phyloP scores from a whole-genome alignment of 441 rosid genomes.

The Bruguiera hainesii region DNA sequence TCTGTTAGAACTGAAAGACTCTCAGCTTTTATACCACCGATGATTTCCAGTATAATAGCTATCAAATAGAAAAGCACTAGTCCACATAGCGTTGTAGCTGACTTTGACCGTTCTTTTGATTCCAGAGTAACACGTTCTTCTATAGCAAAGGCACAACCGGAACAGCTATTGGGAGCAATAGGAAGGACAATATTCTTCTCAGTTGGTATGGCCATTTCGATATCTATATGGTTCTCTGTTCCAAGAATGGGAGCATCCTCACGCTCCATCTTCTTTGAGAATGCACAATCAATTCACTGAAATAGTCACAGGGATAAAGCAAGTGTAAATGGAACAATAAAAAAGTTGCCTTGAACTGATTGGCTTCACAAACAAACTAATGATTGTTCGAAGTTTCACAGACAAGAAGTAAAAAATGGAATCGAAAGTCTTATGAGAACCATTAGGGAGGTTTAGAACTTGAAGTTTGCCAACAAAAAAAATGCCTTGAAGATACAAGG shows the following conservation, averaged over 20 bases:
- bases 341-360: neutral
- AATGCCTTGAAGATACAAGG: neutral
- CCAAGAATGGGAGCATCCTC: constrained; percentile 40
- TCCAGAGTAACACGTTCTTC: constrained; percentile 40
- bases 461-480: neutral
- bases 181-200: constrained; percentile 24
- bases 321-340: neutral
- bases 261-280: constrained; percentile 45
- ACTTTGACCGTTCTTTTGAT: constrained; percentile 42
- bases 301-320: neutral
- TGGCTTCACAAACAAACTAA: constrained; percentile 3
- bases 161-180: constrained; percentile 25
- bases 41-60: constrained; percentile 52
- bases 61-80: constrained; percentile 45
- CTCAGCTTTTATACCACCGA: constrained; percentile 72
- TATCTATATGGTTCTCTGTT: constrained; percentile 27
- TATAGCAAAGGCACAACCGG: constrained; percentile 43
- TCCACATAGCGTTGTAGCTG: constrained; percentile 43
- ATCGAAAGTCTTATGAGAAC: neutral
- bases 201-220: constrained; percentile 39
- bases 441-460: neutral
- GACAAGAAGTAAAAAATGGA: constrained; percentile 8
- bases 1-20: constrained; percentile 74
- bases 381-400: neutral
- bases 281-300: neutral